A percentile compares a stretch with the other conserved stretches of the same genome.
These are phyloP conservation scores for Phytophthora rubi DNA, from an alignment of 352 stramenopile genomes.

Conservation along the genomic window DNA sequence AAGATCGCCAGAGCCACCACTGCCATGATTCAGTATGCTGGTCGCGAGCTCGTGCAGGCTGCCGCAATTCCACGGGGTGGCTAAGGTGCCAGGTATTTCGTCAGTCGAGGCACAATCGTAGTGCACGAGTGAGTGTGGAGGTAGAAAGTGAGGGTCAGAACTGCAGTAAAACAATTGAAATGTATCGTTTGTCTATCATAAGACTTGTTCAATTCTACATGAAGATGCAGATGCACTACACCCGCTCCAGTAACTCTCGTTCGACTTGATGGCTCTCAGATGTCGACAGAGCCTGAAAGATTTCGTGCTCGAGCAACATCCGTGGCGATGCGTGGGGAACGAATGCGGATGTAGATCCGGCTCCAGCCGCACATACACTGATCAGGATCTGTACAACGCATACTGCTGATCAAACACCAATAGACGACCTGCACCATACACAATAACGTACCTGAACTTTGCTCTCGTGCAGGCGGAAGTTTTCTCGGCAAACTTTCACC, in stretches of 20 bases:
- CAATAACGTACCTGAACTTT: constrained; percentile 22
- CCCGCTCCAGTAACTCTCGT: constrained; percentile 15
- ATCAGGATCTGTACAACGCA: constrained; percentile 9
- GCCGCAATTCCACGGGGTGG: constrained; percentile 47
- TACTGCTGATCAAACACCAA: neutral
- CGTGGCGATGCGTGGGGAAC: neutral
- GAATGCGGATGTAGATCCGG: neutral
- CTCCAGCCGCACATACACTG: constrained; percentile 4
- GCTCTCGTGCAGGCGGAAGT: constrained; percentile 23
- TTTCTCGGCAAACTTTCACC: constrained; percentile 14
- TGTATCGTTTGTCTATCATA: neutral
- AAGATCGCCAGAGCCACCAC: constrained; percentile 56
- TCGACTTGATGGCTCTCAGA: constrained; percentile 19
- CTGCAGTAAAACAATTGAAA: constrained; percentile 9
- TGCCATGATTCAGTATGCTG: constrained; percentile 63
- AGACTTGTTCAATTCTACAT: neutral
- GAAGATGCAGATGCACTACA: neutral
- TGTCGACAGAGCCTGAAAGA: constrained; percentile 25
- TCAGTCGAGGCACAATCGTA: constrained; percentile 6
- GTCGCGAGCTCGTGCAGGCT: constrained; percentile 46
- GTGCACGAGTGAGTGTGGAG: constrained; percentile 1
- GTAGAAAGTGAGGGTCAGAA: neutral
- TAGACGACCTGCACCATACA: neutral
- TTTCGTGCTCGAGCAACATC: constrained; percentile 25
- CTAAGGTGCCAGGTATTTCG: constrained; percentile 17